These are phyloP conservation scores for Odontarrhena argentea DNA, from an alignment of 345 rosid genomes.

Conservation along the genomic window DNA sequence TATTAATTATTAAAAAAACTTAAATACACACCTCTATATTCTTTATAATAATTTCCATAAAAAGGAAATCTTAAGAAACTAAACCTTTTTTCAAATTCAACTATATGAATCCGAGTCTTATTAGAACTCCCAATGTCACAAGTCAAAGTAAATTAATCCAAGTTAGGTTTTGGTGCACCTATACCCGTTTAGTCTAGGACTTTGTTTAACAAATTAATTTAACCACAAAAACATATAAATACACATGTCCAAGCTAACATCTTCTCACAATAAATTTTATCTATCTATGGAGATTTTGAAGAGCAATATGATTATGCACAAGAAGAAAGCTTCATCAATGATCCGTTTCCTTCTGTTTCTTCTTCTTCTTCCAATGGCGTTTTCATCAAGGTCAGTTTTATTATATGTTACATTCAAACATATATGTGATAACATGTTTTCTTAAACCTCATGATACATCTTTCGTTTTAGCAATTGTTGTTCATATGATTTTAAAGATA, in stretches of 20 bases:
- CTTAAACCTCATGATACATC: conserved; percentile 15
- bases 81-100: conserved; percentile 1
- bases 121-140: conserved; percentile 18
- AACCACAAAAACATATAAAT: conserved; percentile 19
- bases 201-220: conserved; percentile 28
- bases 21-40: background rate
- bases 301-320: conserved; percentile 14
- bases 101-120: conserved; percentile 20
- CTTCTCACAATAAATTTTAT: conserved; percentile 19
- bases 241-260: conserved; percentile 3
- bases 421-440: conserved; percentile 15
- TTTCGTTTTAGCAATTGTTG: conserved; percentile 26
- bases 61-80: background rate
- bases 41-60: background rate
- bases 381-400: conserved; percentile 30
- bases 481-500: conserved; percentile 17
- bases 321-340: conserved; percentile 20
- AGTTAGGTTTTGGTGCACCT: conserved; percentile 40
- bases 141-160: conserved; percentile 34
- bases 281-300: background rate
- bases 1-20: background rate
- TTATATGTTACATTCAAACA: conserved; percentile 19
- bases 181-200: conserved; percentile 34
- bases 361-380: conserved; percentile 32
- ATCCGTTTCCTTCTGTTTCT: conserved; percentile 25